phyloP scores from a whole-genome alignment of 2,329 filamentous ascomycete species.

The Sordariomycetes sp. region DNA sequence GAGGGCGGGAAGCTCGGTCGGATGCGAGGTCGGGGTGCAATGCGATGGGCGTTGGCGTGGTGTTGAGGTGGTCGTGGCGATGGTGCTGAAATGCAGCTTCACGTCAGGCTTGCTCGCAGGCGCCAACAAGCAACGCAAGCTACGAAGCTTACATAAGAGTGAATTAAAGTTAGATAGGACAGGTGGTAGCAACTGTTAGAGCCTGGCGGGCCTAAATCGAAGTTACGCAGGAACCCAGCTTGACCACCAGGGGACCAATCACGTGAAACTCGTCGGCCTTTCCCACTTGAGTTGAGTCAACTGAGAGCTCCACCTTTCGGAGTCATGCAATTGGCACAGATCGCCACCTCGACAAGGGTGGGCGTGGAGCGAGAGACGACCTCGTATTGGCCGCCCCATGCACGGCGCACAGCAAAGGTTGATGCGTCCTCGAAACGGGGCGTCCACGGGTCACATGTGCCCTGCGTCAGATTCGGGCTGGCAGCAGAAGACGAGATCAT shows the following conservation, averaged over 20 bases:
- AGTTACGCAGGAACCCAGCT: too few species aligned
- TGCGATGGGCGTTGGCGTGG: not conserved
- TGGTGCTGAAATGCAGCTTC: slow-evolving; percentile 1
- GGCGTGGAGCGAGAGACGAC: not conserved
- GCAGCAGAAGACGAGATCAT: not conserved
- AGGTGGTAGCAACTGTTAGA: not conserved
- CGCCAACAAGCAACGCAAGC: not conserved
- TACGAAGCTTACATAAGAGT: not conserved
- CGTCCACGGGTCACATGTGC: not conserved
- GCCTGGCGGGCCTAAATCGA: not conserved
- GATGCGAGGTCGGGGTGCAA: not conserved
- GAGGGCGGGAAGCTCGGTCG: not conserved
- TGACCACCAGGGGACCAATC: not conserved
- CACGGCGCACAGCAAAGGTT: not conserved
- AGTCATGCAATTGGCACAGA: not conserved
- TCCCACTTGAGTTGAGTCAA: not conserved
- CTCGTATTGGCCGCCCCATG: not conserved
- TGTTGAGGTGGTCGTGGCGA: slow-evolving; percentile 2
- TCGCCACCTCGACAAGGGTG: not conserved
- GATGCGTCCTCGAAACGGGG: not conserved
- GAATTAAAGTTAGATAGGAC: not conserved
- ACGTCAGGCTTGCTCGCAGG: not conserved
- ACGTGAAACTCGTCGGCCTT: not conserved
- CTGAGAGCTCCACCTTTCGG: not conserved
- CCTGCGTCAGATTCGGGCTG: too few species aligned